Conservation (phyloP, 169 alveolate species). For the Cryptosporidium sp. region DNA sequence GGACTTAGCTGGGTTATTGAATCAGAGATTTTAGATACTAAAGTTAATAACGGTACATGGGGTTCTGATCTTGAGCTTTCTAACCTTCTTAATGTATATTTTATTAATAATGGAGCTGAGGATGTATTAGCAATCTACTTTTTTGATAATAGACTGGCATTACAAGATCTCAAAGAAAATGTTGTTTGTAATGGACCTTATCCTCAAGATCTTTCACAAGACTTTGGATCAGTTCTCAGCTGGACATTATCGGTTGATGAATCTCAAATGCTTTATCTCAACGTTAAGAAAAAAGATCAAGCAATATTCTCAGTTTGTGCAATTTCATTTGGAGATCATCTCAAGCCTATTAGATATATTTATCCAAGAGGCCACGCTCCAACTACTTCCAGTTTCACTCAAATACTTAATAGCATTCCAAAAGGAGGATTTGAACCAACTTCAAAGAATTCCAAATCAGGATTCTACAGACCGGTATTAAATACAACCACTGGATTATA, state of each 20-base stretch:
- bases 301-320: slow-evolving; percentile 20
- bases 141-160: slow-evolving; percentile 16
- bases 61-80: neutral
- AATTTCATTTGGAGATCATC: slow-evolving; percentile 14
- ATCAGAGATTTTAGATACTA: neutral
- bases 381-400: slow-evolving; percentile 14
- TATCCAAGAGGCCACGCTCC: slow-evolving; percentile 58
- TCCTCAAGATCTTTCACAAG: neutral
- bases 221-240: neutral
- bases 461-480: slow-evolving; percentile 28
- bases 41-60: slow-evolving; percentile 22
- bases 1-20: slow-evolving; percentile 17
- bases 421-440: slow-evolving; percentile 61
- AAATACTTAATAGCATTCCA: slow-evolving; percentile 12
- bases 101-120: slow-evolving; percentile 25
- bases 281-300: neutral
- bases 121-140: slow-evolving; percentile 16
- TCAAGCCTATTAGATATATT: slow-evolving; percentile 7
- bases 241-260: slow-evolving; percentile 39
- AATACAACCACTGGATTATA: slow-evolving; percentile 5
- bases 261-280: slow-evolving; percentile 28
- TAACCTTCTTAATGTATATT: slow-evolving; percentile 5
- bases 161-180: slow-evolving; percentile 13
- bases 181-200: slow-evolving; percentile 50
- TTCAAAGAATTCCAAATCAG: slow-evolving; percentile 1